A percentile compares a stretch with the other conserved stretches of the same genome.
Evolutionary conservation across 441 rosid species (phyloP).

Genomic region (Adansonia grandidieri): DNA sequence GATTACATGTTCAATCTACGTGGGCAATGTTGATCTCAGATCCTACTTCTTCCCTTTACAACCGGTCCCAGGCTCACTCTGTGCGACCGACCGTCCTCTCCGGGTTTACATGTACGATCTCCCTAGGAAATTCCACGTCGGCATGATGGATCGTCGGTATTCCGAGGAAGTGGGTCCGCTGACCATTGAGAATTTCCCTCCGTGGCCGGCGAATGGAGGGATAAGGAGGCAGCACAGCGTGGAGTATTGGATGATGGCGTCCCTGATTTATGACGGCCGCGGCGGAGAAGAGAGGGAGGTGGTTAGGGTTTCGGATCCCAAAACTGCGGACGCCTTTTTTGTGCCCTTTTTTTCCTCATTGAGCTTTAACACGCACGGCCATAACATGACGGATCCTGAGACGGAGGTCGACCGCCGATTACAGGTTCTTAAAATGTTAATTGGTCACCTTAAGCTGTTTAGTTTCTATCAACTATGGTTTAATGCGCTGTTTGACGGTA

Average conservation of each 20-base stretch:
- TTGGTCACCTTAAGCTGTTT: constrained; percentile 10
- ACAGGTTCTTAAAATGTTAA: constrained; percentile 58
- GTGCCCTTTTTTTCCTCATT: constrained; percentile 93
- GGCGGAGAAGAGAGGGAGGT: constrained; percentile 58
- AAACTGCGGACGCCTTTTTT: constrained; percentile 72
- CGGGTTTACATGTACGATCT: constrained; percentile 91
- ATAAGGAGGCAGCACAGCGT: constrained; percentile 81
- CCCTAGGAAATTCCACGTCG: constrained; percentile 80
- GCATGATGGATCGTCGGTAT: constrained; percentile 61
- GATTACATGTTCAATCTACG: constrained; percentile 65
- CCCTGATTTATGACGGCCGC: constrained; percentile 58
- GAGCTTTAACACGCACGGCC: constrained; percentile 89
- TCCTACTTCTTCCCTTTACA: constrained; percentile 63
- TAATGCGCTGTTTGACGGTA: background rate
- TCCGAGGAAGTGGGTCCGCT: constrained; percentile 55
- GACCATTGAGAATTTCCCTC: constrained; percentile 61
- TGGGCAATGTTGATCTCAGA: constrained; percentile 70
- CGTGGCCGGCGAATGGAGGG: constrained; percentile 72
- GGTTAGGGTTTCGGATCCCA: constrained; percentile 92
- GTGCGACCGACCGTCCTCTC: constrained; percentile 46
- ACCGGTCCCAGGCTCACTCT: constrained; percentile 32
- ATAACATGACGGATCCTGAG: constrained; percentile 84
- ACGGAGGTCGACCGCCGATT: constrained; percentile 79
- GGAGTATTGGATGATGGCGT: constrained; percentile 97
- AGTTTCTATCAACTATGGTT: background rate